These are phyloP conservation scores for Lactuca saligna DNA, from an alignment of 129 eudicot genomes.

Conservation along the genomic window DNA sequence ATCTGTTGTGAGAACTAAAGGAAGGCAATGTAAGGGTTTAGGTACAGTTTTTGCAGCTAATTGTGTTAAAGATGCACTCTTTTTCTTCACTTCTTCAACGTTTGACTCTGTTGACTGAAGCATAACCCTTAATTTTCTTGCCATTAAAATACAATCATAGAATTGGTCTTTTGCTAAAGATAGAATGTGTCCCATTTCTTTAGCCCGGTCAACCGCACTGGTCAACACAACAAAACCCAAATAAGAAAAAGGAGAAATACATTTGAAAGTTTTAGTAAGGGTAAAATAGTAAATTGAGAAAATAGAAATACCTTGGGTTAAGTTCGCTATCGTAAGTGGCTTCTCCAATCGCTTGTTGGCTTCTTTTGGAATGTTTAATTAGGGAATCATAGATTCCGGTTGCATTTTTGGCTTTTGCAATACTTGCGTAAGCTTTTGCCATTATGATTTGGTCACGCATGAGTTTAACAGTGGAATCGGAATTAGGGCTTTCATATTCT, in stretches of 20 bases:
- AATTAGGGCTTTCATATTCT: constrained; percentile 88
- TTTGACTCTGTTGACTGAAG: constrained; percentile 76
- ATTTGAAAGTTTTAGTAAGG: neutral
- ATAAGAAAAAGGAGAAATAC: constrained; percentile 17
- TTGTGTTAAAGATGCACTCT: constrained; percentile 88
- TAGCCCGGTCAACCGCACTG: constrained; percentile 94
- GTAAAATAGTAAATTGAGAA: neutral
- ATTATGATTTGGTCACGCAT: constrained; percentile 96
- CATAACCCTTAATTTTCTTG: constrained; percentile 90
- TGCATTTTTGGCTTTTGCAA: constrained; percentile 82
- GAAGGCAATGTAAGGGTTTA: constrained; percentile 86
- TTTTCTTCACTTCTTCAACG: constrained; percentile 59
- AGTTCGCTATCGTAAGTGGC: constrained; percentile 84
- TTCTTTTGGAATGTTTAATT: constrained; percentile 65
- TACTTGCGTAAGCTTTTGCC: constrained; percentile 95
- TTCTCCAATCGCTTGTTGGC: constrained; percentile 67
- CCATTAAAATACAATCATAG: constrained; percentile 71
- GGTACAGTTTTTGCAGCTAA: constrained; percentile 98
- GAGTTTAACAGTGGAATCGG: constrained; percentile 88
- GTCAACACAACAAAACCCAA: constrained; percentile 29
- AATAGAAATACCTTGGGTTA: constrained; percentile 60
- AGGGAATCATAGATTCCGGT: constrained; percentile 59
- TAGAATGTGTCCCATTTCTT: constrained; percentile 84
- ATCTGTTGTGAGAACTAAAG: constrained; percentile 73
- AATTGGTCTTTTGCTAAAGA: constrained; percentile 84